phyloP scores from a whole-genome alignment of 371 early-diverging fungal species.

The Mucor racemosus region DNA sequence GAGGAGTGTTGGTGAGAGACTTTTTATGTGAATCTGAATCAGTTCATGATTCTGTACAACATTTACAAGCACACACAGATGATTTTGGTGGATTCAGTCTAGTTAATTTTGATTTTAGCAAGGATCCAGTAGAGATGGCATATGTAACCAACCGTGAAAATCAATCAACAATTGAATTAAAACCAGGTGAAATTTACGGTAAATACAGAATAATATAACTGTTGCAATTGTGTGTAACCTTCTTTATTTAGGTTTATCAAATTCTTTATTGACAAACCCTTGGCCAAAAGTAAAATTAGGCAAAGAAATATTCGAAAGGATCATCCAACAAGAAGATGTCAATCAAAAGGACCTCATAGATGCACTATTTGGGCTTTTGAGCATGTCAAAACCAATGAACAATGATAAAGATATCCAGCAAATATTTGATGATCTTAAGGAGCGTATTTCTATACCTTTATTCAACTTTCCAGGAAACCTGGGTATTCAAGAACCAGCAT shows the following conservation, averaged over 20 bases:
- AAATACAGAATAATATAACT: neutral
- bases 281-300: constrained; percentile 63
- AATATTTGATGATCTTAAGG: constrained; percentile 31
- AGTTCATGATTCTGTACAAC: constrained; percentile 32
- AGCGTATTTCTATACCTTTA: constrained; percentile 44
- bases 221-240: neutral
- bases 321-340: constrained; percentile 27
- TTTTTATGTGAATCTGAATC: constrained; percentile 30
- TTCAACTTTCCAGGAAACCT: constrained; percentile 16
- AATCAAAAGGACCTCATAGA: constrained; percentile 45
- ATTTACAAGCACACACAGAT: constrained; percentile 24
- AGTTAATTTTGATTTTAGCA: constrained; percentile 49
- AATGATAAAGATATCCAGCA: constrained; percentile 14
- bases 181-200: constrained; percentile 43
- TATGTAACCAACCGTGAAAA: constrained; percentile 51
- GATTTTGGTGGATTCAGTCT: constrained; percentile 61
- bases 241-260: constrained; percentile 49
- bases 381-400: constrained; percentile 36
- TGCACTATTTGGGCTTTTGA: constrained; percentile 49
- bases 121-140: constrained; percentile 33
- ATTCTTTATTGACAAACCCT: constrained; percentile 48
- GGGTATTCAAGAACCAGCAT: constrained; percentile 11
- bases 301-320: constrained; percentile 29
- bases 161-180: constrained; percentile 20
- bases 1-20: constrained; percentile 59